Evolutionary conservation across 2,329 filamentous ascomycete species (phyloP).

Genomic region (Fusarium paranaense): DNA sequence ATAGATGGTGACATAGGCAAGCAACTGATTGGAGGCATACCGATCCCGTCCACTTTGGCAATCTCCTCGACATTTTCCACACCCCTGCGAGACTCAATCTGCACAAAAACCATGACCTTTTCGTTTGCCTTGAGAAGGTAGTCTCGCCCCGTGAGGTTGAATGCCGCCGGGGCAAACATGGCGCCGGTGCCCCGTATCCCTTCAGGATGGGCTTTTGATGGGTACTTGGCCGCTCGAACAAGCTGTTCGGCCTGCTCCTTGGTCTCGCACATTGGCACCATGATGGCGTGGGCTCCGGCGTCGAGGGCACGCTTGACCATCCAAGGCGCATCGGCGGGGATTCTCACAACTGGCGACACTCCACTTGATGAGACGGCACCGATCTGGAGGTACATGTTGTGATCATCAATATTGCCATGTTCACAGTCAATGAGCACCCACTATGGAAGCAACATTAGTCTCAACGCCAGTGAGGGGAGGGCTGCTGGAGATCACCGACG

Average conservation of each 20-base stretch:
- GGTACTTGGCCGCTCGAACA: not conserved
- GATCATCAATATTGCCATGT: constrained; percentile 57
- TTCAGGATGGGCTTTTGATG: not conserved
- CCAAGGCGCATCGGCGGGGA: not conserved
- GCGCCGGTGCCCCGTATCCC: not conserved
- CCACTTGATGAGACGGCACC: constrained; percentile 56
- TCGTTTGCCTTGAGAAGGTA: not conserved
- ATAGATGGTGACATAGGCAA: not conserved
- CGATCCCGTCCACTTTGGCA: not conserved
- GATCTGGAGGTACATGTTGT: constrained; percentile 58
- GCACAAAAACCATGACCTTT: not conserved
- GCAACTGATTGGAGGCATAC: not conserved
- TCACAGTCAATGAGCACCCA: constrained; percentile 65
- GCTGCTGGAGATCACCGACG: constrained; percentile 40
- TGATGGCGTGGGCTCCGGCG: not conserved
- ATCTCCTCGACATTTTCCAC: not conserved
- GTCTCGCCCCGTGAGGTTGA: not conserved
- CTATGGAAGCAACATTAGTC: not conserved
- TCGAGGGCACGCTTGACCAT: not conserved
- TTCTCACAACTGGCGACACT: constrained; percentile 40
- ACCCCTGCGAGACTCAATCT: not conserved
- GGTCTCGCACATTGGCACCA: constrained; percentile 19
- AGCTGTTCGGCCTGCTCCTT: not conserved
- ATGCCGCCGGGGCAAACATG: constrained; percentile 1
- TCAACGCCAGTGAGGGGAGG: not conserved